Evolutionary conservation across 1,139 yeast genomes (phyloP).

Genomic region (Blastobotrys serpentis): DNA sequence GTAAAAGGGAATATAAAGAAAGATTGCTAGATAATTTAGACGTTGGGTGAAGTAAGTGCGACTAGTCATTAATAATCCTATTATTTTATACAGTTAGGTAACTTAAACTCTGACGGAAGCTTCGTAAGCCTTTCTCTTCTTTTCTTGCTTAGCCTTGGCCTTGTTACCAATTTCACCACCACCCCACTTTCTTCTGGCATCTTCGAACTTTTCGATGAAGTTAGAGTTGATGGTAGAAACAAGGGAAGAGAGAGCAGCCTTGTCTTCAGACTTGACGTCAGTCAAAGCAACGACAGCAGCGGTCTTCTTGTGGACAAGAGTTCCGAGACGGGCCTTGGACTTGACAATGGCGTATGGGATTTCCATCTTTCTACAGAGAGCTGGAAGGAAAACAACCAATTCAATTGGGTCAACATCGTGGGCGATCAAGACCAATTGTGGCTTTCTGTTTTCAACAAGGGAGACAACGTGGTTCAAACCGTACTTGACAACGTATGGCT

Average conservation of each 20-base stretch:
- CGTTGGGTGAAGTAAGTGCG: too few relatives aligned
- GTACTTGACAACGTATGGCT: conserved; percentile 94
- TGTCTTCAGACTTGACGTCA: conserved; percentile 91
- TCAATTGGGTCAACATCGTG: conserved; percentile 99
- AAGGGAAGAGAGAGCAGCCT: conserved; percentile 88
- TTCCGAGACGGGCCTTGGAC: conserved; percentile 98
- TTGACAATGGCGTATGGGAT: conserved; percentile 97
- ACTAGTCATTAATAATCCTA: conserved; percentile 10
- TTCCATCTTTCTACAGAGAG: conserved; percentile 99
- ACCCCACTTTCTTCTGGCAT: conserved; percentile 98
- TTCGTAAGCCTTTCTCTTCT: conserved; percentile 52
- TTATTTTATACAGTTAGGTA: conserved; percentile 5
- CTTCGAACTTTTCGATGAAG: conserved; percentile 92
- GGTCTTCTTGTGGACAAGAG: conserved; percentile 95
- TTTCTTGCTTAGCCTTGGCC: conserved; percentile 72
- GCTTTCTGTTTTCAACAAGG: conserved; percentile 95
- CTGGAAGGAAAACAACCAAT: conserved; percentile 94
- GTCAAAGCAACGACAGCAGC: conserved; percentile 96
- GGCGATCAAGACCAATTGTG: conserved; percentile 93
- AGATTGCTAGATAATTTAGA: too few relatives aligned
- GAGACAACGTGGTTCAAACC: conserved; percentile 99
- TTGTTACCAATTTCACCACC: conserved; percentile 97
- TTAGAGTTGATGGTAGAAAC: conserved; percentile 89
- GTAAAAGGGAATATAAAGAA: too few relatives aligned
- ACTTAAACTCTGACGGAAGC: conserved; percentile 46